phyloP scores from a whole-genome alignment of 176 grass and related monocot species.

The Juncus inflexus region DNA sequence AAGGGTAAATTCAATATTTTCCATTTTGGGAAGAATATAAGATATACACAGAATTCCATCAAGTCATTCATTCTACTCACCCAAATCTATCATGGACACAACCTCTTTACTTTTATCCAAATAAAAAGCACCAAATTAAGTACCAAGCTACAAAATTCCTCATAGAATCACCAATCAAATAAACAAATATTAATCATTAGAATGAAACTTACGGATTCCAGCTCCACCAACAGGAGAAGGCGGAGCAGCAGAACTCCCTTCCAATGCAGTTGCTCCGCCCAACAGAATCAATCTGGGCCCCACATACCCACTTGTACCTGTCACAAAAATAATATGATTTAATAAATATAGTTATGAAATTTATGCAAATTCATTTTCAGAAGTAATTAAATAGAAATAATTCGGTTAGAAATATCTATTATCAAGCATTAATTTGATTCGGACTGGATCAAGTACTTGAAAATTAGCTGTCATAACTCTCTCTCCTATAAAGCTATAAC shows the following conservation, averaged over 20 bases:
- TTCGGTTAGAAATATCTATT: no score
- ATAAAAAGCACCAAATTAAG: not conserved
- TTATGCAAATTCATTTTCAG: no score
- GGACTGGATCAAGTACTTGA: no score
- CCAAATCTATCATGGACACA: not conserved
- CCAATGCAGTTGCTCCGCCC: constrained; percentile 84
- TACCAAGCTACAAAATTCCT: not conserved
- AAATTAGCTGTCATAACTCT: no score
- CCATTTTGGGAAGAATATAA: no score
- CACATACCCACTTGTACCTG: constrained; percentile 32
- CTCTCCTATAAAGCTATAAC: no score
- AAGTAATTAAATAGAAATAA: no score
- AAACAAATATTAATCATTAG: not conserved
- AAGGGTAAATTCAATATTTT: no score
- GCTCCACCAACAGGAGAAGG: constrained; percentile 61
- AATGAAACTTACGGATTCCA: constrained; percentile 65
- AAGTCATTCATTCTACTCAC: not conserved
- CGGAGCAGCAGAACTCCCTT: constrained; percentile 63
- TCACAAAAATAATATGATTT: no score
- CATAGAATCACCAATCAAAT: not conserved
- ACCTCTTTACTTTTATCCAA: not conserved
- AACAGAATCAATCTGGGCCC: constrained; percentile 75
- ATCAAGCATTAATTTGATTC: no score
- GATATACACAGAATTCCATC: not conserved
- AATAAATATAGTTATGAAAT: no score